Evolutionary conservation across 2,329 filamentous ascomycete species (phyloP).

Genomic region (Claviceps paspali): DNA sequence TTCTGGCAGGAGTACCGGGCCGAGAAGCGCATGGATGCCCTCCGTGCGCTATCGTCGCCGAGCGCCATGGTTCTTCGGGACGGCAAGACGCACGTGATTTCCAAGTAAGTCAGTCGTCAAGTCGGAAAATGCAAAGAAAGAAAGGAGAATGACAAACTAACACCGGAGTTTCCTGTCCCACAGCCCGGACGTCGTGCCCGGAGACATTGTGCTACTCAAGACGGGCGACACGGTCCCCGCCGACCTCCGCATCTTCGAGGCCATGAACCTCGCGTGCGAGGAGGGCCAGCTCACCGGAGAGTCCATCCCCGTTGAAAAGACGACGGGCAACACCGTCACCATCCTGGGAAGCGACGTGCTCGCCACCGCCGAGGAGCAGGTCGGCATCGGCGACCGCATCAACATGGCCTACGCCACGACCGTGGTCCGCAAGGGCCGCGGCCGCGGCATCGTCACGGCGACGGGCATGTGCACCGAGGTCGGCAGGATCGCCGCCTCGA

Average conservation of each 20-base stretch:
- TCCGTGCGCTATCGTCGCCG: slow-evolving; percentile 45
- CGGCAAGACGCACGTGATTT: slow-evolving; percentile 39
- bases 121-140: no score
- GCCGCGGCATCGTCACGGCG: slow-evolving; percentile 54
- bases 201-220: slow-evolving; percentile 51
- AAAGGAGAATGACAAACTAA: not conserved
- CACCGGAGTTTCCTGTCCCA: not conserved
- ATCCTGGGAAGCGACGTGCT: slow-evolving; percentile 29
- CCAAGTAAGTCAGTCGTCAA: slow-evolving; percentile 32
- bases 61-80: slow-evolving; percentile 46
- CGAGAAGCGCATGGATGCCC: slow-evolving; percentile 52
- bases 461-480: slow-evolving; percentile 61
- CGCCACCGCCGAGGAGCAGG: slow-evolving; percentile 29
- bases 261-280: slow-evolving; percentile 68
- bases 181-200: slow-evolving; percentile 51
- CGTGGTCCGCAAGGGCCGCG: slow-evolving; percentile 57
- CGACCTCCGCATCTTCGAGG: slow-evolving; percentile 54
- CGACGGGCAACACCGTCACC: slow-evolving; percentile 32
- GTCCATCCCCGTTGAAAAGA: slow-evolving; percentile 56
- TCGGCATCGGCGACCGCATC: slow-evolving; percentile 54
- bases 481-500: slow-evolving; percentile 49
- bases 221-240: slow-evolving; percentile 64
- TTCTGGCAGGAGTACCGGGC: slow-evolving; percentile 50
- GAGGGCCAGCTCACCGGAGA: slow-evolving; percentile 66
- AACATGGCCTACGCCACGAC: slow-evolving; percentile 67